phyloP scores from a whole-genome alignment of 139 green algal species.

The Chlorella sorokiniana region DNA sequence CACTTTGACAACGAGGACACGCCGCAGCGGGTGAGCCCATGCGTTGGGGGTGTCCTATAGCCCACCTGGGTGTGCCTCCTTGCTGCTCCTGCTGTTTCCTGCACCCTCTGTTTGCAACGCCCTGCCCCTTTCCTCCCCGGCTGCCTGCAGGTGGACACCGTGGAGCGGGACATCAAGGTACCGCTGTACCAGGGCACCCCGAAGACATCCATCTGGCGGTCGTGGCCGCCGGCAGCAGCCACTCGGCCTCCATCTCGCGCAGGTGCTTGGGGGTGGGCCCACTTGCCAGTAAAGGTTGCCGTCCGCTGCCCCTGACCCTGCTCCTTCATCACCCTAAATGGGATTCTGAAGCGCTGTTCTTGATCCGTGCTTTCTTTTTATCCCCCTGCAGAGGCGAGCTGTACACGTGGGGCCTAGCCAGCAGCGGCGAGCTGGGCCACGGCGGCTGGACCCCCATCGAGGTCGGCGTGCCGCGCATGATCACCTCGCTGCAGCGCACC shows the following conservation, averaged over 20 bases:
- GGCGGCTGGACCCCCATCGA: slow-evolving; percentile 69
- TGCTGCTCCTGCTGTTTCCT: background rate
- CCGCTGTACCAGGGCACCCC: slow-evolving; percentile 16
- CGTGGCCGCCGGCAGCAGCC: slow-evolving; percentile 65
- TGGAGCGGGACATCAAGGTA: slow-evolving; percentile 45
- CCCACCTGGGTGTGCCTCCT: background rate
- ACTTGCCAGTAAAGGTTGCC: background rate
- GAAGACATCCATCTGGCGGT: slow-evolving; percentile 62
- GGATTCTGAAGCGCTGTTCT: background rate
- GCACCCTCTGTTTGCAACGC: background rate
- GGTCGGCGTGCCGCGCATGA: slow-evolving; percentile 46
- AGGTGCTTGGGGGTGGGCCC: background rate
- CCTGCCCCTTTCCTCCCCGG: background rate
- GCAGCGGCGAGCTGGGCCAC: slow-evolving; percentile 77
- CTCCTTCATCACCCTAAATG: too few species aligned
- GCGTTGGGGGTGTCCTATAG: background rate
- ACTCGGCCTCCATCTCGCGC: slow-evolving; percentile 68
- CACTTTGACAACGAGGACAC: slow-evolving; percentile 43
- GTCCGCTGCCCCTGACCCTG: background rate
- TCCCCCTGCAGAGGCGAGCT: slow-evolving; percentile 58
- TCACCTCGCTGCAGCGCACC: slow-evolving; percentile 43
- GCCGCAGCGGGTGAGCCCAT: slow-evolving; percentile 14
- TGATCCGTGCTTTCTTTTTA: background rate
- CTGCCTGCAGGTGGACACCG: slow-evolving; percentile 16
- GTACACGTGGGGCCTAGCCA: slow-evolving; percentile 80